Evolutionary conservation across 805 yeast genomes (phyloP), one percentile per base, ranked within the genome.

Genomic region (Kuraishia capsulata): DNA sequence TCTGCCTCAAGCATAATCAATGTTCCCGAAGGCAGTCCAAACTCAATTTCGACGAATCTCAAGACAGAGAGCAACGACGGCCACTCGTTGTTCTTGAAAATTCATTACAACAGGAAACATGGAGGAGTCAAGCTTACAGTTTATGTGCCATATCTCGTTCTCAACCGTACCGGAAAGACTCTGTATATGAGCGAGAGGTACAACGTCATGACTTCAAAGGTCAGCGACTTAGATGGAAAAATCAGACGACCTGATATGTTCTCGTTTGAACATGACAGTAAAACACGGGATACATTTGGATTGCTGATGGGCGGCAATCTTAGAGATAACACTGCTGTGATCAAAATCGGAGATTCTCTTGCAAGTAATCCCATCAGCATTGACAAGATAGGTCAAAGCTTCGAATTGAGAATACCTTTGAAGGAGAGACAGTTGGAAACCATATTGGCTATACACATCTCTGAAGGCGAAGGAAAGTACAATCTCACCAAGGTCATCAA

Each of bases 401-500:
- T 73, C 32, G 95, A 72, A 31, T 58, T 66, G 3, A 57, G 53
- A 18, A 64, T 68, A 4, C 73, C 73, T 28, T 47, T 76, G 1
- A 61, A 67, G 30, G 72, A 71, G 10, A 71, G 56, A 56, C 76
- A 56, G 50, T 54, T 53, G 3, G 96, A 88, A 50, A 74, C 77
- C 43, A 78, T 82, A 50, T 61, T 89, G 10, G 97, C 97, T 11
- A 59, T 89, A 20, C 66, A 73, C 21, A 74, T 86, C 10, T 57
- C 71, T 0, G 97, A 88, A 47, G 98, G 97, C 16, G 78, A 76
- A 44, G 97, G 97, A 2, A 78, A 78, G 42, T 90, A 84, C 56
- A 71, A 76, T 39, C 54, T 83, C 43, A 73, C 94, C 0, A 87
- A 86, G 51, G 78, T 89, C 24, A 76, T 92, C 3, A 77, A 83